Evolutionary conservation across 1,139 yeast genomes (phyloP).

Genomic region (Tardiomyces blankii): DNA sequence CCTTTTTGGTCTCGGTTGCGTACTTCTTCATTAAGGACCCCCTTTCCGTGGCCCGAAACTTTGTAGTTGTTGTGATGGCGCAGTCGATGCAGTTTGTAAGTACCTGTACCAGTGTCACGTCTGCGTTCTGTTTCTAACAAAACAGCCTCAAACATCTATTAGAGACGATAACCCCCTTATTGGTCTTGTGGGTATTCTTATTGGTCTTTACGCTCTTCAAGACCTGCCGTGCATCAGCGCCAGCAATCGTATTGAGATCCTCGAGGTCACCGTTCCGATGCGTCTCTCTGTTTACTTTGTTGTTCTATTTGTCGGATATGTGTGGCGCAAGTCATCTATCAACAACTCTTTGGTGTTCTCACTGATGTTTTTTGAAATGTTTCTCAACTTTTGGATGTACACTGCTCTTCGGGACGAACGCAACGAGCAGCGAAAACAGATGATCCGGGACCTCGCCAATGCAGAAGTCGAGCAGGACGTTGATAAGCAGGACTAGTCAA

Average conservation of each 20-base stretch:
- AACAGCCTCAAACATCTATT: slow-evolving; percentile 26
- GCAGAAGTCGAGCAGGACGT: not conserved
- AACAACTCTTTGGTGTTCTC: slow-evolving; percentile 42
- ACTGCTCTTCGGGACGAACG: slow-evolving; percentile 25
- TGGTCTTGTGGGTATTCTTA: slow-evolving; percentile 35
- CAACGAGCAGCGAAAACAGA: slow-evolving; percentile 21
- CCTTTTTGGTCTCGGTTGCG: slow-evolving; percentile 34
- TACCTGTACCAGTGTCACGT: too few species aligned
- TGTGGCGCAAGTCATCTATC: slow-evolving; percentile 21
- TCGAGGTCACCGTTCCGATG: slow-evolving; percentile 58
- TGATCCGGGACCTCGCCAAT: slow-evolving; percentile 12
- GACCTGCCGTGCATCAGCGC: slow-evolving; percentile 20
- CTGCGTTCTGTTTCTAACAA: too few species aligned
- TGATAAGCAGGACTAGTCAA: not conserved
- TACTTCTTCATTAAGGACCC: slow-evolving; percentile 32
- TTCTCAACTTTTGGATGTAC: slow-evolving; percentile 23
- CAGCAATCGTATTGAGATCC: slow-evolving; percentile 32
- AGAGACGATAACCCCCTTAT: slow-evolving; percentile 30
- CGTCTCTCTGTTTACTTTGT: slow-evolving; percentile 49
- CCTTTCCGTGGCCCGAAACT: slow-evolving; percentile 25
- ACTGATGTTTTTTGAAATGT: slow-evolving; percentile 37
- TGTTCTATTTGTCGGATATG: slow-evolving; percentile 34
- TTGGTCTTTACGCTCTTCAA: slow-evolving; percentile 23
- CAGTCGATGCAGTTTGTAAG: slow-evolving; percentile 40
- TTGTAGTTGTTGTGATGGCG: slow-evolving; percentile 41